These are phyloP conservation scores for Cytospora leucostoma DNA, from an alignment of 2,329 filamentous ascomycete species.

Conservation along the genomic window DNA sequence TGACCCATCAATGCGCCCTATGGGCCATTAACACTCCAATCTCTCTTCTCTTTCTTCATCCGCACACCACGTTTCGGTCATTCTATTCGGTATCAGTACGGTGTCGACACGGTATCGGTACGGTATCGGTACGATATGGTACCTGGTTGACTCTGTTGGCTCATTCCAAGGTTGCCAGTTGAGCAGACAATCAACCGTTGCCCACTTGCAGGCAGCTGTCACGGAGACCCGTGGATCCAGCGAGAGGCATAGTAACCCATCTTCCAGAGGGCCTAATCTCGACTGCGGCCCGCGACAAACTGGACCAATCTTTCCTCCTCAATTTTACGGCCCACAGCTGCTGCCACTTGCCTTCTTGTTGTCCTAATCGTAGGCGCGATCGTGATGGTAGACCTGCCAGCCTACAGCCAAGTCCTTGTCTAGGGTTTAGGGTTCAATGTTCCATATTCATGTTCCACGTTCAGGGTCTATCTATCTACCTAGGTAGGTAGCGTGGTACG, in stretches of 20 bases:
- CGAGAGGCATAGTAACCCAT: background rate
- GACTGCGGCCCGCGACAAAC: conserved; percentile 1
- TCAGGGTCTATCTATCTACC: background rate
- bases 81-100: background rate
- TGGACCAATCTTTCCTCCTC: conserved; percentile 10
- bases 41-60: conserved; percentile 17
- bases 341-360: conserved; percentile 5
- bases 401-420: background rate
- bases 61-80: conserved; percentile 2
- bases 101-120: background rate
- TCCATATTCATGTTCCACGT: background rate
- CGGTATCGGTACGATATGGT: background rate
- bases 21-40: conserved; percentile 12
- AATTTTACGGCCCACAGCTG: conserved; percentile 10
- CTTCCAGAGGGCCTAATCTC: background rate
- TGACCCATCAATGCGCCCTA: background rate
- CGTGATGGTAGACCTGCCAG: conserved; percentile 6
- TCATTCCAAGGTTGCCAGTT: background rate
- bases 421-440: background rate
- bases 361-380: conserved; percentile 1
- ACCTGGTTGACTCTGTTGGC: too few relatives aligned
- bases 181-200: background rate
- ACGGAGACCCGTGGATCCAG: background rate
- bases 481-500: background rate
- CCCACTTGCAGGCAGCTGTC: conserved; percentile 1